Base-by-base conservation (phyloP, 306 rosid species). In the Quercus robur region DNA sequence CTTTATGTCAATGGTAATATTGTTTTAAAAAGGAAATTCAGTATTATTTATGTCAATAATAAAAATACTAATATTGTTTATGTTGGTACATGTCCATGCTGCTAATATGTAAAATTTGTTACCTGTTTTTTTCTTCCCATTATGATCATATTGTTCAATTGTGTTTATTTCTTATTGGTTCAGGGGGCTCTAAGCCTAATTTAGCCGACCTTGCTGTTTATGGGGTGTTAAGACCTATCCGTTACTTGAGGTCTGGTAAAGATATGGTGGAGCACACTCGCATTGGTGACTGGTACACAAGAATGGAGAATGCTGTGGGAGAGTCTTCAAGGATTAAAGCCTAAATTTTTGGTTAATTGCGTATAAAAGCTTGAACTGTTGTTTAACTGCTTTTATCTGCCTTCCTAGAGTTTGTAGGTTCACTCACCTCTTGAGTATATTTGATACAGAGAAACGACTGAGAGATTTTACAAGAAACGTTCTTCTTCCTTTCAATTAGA, bases 211-310 rank as follows among this genome's bases (percentile, higher is more conserved):
- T 89, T 73, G 85, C 85, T 7, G 88, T 82, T 55, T 91, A 88
- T 64, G 93, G 98, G 75, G 99, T 95, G 78, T 71, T 95, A 54
- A 88, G 97, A 81, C 99, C 99, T 9, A 95, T 95, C 75, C 97
- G 99, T 70, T 84, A 95, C 86, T 81, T 95, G 84, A 89, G 89
- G 67, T 86, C 99, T 2, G 99, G 99, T 79, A 90, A 74, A 85
- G 99, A 95, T 87, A 95, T 95, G 99, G 97, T 95, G 75, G 94
- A 93, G 82, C 89, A 93, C 85, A 93, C 98, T 18, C 91, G 87
- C 25, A 95, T 95, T 46, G 97, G 99, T 4, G 98, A 91, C 77
- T 95, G 99, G 98, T 95, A 91, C 86, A 41, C 94, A 10, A 90
- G 93, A 88, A 96, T 96, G 98, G 99, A 96, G 84, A 82, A 21